Base-by-base conservation (phyloP, 169 alveolate genomes). In the Plasmodium chabaudi region DNA sequence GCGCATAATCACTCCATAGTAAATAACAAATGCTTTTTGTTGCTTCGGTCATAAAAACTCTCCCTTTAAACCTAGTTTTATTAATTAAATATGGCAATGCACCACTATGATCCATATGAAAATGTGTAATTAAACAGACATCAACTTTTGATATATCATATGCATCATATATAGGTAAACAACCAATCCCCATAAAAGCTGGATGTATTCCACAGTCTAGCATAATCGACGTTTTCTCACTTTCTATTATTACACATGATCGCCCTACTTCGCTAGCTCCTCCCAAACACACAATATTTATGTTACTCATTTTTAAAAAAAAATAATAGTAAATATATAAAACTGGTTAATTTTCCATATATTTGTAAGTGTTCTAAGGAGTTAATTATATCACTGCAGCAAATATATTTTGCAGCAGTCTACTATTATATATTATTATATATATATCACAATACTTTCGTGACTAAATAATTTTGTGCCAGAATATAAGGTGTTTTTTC, bases 191-290 rank as follows among this genome's bases (percentile, higher is more conserved):
- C 69, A 98, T 95, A 25, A 96, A 95, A 12, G 99, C 99, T 17
- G 99, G 99, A 87, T 99, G 99, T 5, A 98, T 94, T 10, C 99
- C 99, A 88, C 99, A 98, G 92, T 99, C 99, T 86, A 99, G 96
- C 99, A 99, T 97, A 39, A 99, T 97, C 49, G 98, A 94, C 63
- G 95, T 94, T 17, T 97, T 97, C 70, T 96, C 97, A 88, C 95
- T 96, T 88, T 97, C 95, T 53, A 97, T 94, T 19, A 97, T 92
- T 10, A 99, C 99, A 73, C 99, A 99, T 4, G 99, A 98, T 25
- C 99, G 94, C 60, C 94, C 99, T 95, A 90, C 99, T 96, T 72
- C 99, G 95, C 96, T 96, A 12, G 98, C 98, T 1, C 98, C 98
- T 44, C 98, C 98, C 39, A 97, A 92, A 23, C 94, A 96, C 2